Conservation (phyloP, 148 eudicot species). For the Gaultheria prostrata region DNA sequence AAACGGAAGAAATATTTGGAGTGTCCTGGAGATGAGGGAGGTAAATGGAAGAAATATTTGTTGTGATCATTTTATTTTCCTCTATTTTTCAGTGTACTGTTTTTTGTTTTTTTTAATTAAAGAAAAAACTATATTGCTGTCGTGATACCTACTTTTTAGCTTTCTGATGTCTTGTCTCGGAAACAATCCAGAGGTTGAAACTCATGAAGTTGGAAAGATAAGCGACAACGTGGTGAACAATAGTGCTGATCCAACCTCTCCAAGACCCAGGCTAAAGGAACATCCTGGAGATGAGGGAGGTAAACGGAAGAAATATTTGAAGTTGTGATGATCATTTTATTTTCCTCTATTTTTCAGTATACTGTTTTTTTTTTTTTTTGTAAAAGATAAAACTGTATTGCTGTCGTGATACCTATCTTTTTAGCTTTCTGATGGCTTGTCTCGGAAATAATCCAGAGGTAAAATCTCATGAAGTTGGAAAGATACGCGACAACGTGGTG, state of each 20-base stretch:
- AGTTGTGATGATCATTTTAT: neutral
- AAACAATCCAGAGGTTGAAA: constrained; percentile 2
- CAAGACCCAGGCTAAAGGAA: neutral
- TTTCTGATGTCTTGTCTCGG: neutral
- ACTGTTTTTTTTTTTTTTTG: neutral
- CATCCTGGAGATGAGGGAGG: neutral
- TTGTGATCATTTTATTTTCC: neutral
- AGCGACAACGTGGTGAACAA: constrained; percentile 12
- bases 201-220: constrained; percentile 19
- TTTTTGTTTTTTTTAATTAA: neutral
- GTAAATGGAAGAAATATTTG: neutral
- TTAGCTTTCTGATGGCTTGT: no score
- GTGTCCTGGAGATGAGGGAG: neutral
- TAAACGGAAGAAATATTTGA: neutral
- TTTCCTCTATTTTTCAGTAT: neutral
- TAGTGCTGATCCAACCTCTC: constrained; percentile 17
- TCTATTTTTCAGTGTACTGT: neutral
- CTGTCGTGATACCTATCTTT: no score
- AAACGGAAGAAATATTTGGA: neutral
- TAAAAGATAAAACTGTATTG: neutral
- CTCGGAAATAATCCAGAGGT: neutral
- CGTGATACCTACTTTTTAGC: neutral
- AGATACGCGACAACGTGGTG: constrained; percentile 16
- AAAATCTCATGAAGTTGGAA: constrained; percentile 16
- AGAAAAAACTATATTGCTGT: neutral